Conservation (phyloP, 768 basidiomycete genomes). For the Pleurotus cornucopiae region DNA sequence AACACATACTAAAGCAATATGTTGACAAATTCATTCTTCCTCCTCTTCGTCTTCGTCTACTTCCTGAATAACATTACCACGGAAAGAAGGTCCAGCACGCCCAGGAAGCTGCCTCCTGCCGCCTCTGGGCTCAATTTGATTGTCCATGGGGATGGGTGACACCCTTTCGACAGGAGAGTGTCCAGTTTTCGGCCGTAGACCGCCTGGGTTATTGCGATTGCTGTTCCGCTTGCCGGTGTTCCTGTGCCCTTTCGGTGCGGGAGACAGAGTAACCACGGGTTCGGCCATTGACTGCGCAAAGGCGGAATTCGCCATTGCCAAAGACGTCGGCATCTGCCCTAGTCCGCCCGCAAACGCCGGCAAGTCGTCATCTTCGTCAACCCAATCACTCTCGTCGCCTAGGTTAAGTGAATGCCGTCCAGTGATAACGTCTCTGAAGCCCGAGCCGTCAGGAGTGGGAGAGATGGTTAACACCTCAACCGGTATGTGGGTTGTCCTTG, state of each 20-base stretch:
- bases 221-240: slow-evolving; percentile 27
- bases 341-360: slow-evolving; percentile 73
- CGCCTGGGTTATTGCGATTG: slow-evolving; percentile 13
- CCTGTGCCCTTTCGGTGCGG: slow-evolving; percentile 46
- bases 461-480: slow-evolving; percentile 77
- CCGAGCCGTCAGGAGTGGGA: slow-evolving; percentile 37
- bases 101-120: slow-evolving; percentile 68
- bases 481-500: slow-evolving; percentile 60
- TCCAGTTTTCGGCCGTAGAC: slow-evolving; percentile 41
- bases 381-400: slow-evolving; percentile 85
- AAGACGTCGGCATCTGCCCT: slow-evolving; percentile 50
- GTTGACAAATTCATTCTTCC: slow-evolving; percentile 11
- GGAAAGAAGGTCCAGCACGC: slow-evolving; percentile 70
- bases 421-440: slow-evolving; percentile 80
- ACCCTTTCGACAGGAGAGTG: slow-evolving; percentile 59
- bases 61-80: slow-evolving; percentile 66
- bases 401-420: slow-evolving; percentile 52
- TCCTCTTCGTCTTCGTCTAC: slow-evolving; percentile 86
- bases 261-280: slow-evolving; percentile 42
- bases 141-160: slow-evolving; percentile 57
- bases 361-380: slow-evolving; percentile 81
- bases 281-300: slow-evolving; percentile 20
- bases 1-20: not conserved
- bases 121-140: slow-evolving; percentile 41
- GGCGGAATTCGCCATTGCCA: slow-evolving; percentile 8